phyloP scores from a whole-genome alignment of 176 grass and related monocot species.

The Oryza coarctata region DNA sequence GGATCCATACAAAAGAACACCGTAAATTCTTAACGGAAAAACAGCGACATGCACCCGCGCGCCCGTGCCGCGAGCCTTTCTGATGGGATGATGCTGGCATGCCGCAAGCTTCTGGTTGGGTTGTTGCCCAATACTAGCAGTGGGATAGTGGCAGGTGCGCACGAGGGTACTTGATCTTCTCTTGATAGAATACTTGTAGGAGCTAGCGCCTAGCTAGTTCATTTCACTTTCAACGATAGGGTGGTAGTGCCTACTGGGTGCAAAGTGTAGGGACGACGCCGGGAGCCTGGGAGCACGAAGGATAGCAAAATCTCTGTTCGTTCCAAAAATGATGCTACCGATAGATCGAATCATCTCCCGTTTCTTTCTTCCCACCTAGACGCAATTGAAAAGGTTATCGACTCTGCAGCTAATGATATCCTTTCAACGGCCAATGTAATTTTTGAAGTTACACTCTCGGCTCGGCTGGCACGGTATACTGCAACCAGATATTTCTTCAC shows the following conservation, averaged over 20 bases:
- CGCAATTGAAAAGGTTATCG: conserved; percentile 32
- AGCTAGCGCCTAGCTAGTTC: neutral
- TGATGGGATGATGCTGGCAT: neutral
- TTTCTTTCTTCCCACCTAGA: neutral
- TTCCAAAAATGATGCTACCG: conserved; percentile 31
- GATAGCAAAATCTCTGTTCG: neutral
- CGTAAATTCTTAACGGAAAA: neutral
- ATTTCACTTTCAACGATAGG: neutral
- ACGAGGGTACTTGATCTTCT: neutral
- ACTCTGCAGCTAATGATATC: neutral
- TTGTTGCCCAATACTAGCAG: neutral
- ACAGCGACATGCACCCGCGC: neutral
- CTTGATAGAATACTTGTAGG: neutral
- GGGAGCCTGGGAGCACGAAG: conserved; percentile 21
- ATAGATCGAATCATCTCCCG: neutral
- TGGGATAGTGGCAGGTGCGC: neutral
- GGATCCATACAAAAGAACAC: neutral
- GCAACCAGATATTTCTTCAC: no score
- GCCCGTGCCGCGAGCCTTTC: neutral
- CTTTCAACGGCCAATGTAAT: neutral
- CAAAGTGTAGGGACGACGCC: neutral
- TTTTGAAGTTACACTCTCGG: neutral
- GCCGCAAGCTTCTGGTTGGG: no score
- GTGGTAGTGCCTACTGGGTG: neutral
- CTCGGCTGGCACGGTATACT: neutral